phyloP scores from a whole-genome alignment of 2,329 filamentous ascomycete genomes.

The Cercospora zeae-maydis region DNA sequence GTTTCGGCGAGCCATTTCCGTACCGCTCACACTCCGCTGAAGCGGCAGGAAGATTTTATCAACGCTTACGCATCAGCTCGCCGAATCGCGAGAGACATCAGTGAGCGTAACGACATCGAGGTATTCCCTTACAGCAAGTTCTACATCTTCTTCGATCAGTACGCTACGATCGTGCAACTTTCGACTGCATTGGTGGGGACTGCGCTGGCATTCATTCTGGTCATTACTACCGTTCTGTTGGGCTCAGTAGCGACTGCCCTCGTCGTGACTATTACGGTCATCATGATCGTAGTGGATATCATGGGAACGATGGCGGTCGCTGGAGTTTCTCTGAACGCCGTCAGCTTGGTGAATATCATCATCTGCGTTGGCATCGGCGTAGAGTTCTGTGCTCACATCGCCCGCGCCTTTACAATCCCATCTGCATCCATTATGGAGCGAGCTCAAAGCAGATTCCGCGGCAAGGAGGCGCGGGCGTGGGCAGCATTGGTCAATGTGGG shows the following conservation, averaged over 20 bases:
- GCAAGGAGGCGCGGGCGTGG: slow-evolving; percentile 83
- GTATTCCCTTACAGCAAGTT: slow-evolving; percentile 97
- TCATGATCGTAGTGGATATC: slow-evolving; percentile 92
- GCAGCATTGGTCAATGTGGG: slow-evolving; percentile 92
- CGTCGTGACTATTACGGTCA: slow-evolving; percentile 79
- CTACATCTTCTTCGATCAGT: slow-evolving; percentile 99
- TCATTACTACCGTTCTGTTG: slow-evolving; percentile 73
- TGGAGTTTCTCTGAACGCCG: slow-evolving; percentile 86
- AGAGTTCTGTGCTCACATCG: slow-evolving; percentile 96
- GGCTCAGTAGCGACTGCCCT: slow-evolving; percentile 78
- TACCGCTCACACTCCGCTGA: slow-evolving; percentile 80
- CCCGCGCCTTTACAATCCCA: slow-evolving; percentile 92
- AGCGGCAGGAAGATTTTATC: slow-evolving; percentile 90
- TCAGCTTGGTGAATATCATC: slow-evolving; percentile 91
- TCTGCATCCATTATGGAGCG: slow-evolving; percentile 76
- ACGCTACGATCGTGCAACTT: slow-evolving; percentile 76
- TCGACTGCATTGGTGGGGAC: slow-evolving; percentile 76
- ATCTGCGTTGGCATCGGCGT: slow-evolving; percentile 96
- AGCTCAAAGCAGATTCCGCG: slow-evolving; percentile 70
- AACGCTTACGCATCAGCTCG: slow-evolving; percentile 82
- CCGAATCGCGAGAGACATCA: slow-evolving; percentile 77
- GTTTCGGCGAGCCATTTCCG: slow-evolving; percentile 88
- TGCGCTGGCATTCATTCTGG: slow-evolving; percentile 79
- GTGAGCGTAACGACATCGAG: slow-evolving; percentile 68
- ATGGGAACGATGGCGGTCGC: slow-evolving; percentile 91